Evolutionary conservation across 768 basidiomycete genomes (phyloP).

Genomic region (Agaricus subrufescens): DNA sequence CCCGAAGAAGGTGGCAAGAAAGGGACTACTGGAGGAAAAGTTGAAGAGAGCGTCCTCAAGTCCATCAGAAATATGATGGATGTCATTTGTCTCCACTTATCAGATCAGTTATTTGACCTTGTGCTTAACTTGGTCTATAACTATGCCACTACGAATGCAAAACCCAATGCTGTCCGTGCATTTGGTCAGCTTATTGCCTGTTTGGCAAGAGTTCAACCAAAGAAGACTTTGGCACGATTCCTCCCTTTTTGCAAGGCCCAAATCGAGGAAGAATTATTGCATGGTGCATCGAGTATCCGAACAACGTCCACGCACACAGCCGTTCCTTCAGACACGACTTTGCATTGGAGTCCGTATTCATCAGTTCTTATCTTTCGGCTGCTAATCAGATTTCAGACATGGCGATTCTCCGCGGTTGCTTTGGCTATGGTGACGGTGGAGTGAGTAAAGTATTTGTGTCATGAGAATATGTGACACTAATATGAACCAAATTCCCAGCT

Average conservation of each 20-base stretch:
- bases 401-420: conserved; percentile 75
- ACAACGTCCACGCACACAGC: conserved; percentile 74
- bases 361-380: neutral
- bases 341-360: conserved; percentile 80
- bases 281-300: conserved; percentile 83
- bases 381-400: conserved; percentile 47
- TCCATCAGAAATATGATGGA: conserved; percentile 79
- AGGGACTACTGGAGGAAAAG: conserved; percentile 82
- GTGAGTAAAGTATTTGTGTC: conserved; percentile 33
- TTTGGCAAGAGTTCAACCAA: conserved; percentile 73
- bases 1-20: conserved; percentile 92
- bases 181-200: conserved; percentile 86
- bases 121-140: conserved; percentile 81
- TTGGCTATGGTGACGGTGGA: conserved; percentile 65
- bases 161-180: conserved; percentile 86
- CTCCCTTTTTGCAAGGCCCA: conserved; percentile 70
- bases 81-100: conserved; percentile 76
- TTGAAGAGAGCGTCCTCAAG: conserved; percentile 72
- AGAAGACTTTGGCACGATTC: conserved; percentile 75
- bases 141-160: conserved; percentile 85
- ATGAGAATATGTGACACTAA: neutral
- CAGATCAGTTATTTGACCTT: conserved; percentile 76
- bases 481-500: conserved; percentile 37
- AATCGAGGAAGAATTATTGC: conserved; percentile 81
- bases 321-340: conserved; percentile 78